Base-by-base conservation (phyloP, 2,329 filamentous ascomycete genomes). In the Nothomitra cinnamomea region DNA sequence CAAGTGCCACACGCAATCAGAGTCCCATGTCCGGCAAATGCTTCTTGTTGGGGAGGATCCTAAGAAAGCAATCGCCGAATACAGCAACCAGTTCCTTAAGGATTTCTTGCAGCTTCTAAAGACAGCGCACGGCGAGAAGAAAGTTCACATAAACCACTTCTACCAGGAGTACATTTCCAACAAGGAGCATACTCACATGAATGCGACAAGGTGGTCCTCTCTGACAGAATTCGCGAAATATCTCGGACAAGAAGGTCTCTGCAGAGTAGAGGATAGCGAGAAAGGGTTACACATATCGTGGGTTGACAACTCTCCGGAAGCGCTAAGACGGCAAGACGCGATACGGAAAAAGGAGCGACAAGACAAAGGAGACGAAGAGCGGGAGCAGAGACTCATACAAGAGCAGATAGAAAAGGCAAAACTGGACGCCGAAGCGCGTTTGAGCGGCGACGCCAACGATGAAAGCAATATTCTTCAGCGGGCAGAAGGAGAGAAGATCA, bases 121-220 rank as follows among this genome's bases (percentile, higher is more conserved):
- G 55, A 95, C 89, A 0, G 79, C 82, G 0, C 92, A 98, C 62
- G 87, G 88, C 57, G 88, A 95, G 68, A 98, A 98, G 67, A 78
- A 80, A 61, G 81, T 96, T 1, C 78, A 89, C 35, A 79, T 89
- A 52, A 98, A 98, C 63, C 82, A 86, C 57, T 96, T 96, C 66
- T 98, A 98, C 68, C 87, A 96, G 65, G 83, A 89, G 63, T 92
- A 94, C 62, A 95, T 96, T 60, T 76, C 80, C 15, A 83, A 90
- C 60, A 88, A 89, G 66, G 77, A 87, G 62, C 90, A 96, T 64
- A 72, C 92, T 7, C 92, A 96, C 65, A 88, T 96, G 85, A 95
- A 95, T 67, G 75, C 87, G 6, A 96, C 92, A 0, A 83, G 83
- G 62, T 96, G 88, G 88, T 78, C 82, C 2, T 86, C 79, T 53